phyloP scores from a whole-genome alignment of 1,284 basidiomycete genomes.

The Trichosporon sp. region DNA sequence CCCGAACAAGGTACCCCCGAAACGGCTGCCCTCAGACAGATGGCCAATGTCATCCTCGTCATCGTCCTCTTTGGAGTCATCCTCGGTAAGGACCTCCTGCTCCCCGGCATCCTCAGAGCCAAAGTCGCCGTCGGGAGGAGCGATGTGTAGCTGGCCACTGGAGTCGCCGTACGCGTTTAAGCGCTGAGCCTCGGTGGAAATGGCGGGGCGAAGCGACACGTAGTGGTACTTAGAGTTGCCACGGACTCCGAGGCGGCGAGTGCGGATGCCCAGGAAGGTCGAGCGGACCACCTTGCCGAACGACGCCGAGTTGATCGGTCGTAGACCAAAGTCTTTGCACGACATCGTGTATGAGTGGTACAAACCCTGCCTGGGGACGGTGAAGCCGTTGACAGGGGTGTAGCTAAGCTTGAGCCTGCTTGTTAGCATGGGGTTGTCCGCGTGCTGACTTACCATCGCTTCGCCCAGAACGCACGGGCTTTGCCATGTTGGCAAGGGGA shows the following conservation, averaged over 20 bases:
- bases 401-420: conserved; percentile 49
- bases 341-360: conserved; percentile 88
- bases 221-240: conserved; percentile 67
- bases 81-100: conserved; percentile 33
- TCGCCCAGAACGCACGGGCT: conserved; percentile 46
- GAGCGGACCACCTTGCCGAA: conserved; percentile 89
- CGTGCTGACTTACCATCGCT: conserved; percentile 42
- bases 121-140: conserved; percentile 32
- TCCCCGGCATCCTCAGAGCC: conserved; percentile 29
- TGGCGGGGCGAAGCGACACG: conserved; percentile 73
- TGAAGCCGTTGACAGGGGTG: conserved; percentile 36
- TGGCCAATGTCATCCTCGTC: conserved; percentile 45
- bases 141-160: conserved; percentile 39
- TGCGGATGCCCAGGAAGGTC: conserved; percentile 92
- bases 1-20: conserved; percentile 13
- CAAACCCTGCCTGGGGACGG: conserved; percentile 76
- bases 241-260: conserved; percentile 81
- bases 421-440: background rate
- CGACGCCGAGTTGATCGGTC: conserved; percentile 88
- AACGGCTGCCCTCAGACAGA: conserved; percentile 24
- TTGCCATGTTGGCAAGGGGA: conserved; percentile 45
- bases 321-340: conserved; percentile 60
- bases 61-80: conserved; percentile 40
- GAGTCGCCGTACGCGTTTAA: conserved; percentile 76
- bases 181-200: conserved; percentile 82